Conservation (phyloP, 2,329 filamentous ascomycete genomes). For the Aureobasidium leucospermi region DNA sequence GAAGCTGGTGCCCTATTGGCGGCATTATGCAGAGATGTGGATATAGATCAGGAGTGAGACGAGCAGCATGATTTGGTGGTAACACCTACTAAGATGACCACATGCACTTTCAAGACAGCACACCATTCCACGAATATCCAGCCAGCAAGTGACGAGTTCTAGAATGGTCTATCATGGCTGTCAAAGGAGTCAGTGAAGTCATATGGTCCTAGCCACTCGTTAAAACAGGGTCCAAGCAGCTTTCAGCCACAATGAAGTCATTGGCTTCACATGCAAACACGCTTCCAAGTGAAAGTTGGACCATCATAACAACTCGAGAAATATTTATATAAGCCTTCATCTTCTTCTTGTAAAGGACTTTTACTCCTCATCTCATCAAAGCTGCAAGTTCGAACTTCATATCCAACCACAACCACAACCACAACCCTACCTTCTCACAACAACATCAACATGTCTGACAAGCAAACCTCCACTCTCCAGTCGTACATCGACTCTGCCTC, state of each 20-base stretch:
- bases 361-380: background rate
- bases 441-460: conserved; percentile 42
- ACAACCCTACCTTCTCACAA: background rate
- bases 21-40: background rate
- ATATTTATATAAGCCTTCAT: background rate
- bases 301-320: background rate
- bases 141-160: background rate
- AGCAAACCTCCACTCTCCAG: conserved; percentile 68
- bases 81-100: background rate
- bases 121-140: background rate
- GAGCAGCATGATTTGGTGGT: background rate
- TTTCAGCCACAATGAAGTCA: conserved; percentile 1
- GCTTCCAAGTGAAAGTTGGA: background rate
- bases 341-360: background rate
- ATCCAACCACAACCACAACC: background rate
- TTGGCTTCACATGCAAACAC: conserved; percentile 1
- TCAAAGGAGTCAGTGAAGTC: conserved; percentile 7
- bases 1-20: background rate
- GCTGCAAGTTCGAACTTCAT: background rate
- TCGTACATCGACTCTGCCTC: conserved; percentile 60
- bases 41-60: background rate
- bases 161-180: background rate
- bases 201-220: conserved; percentile 4
- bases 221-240: conserved; percentile 5
- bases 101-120: background rate